Conservation (phyloP, 106 monocot genomes). For the Ottelia alismoides region DNA sequence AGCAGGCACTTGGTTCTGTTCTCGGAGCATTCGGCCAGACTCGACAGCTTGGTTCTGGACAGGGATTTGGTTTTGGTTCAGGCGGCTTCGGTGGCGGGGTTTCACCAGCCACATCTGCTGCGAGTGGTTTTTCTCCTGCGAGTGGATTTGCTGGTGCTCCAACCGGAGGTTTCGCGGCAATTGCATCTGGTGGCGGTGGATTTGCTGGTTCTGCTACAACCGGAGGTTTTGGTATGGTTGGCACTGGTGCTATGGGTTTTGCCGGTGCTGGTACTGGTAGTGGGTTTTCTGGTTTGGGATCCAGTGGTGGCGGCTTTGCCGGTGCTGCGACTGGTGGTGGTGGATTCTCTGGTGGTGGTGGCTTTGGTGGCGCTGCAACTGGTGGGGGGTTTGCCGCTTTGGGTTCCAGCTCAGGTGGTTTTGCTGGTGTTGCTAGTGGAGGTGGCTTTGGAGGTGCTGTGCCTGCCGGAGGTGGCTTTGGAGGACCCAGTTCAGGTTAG, state of each 20-base stretch:
- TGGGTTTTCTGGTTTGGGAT: constrained; percentile 3
- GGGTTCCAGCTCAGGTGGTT: constrained; percentile 18
- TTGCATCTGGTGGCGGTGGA: constrained; percentile 1
- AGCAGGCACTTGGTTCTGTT: constrained; percentile 81
- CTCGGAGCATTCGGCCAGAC: constrained; percentile 88
- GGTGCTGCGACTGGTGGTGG: constrained; percentile 27
- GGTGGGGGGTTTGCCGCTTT: constrained; percentile 52
- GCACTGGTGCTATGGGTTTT: too few species aligned
- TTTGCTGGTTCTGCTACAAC: too few species aligned
- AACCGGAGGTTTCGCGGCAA: constrained; percentile 14
- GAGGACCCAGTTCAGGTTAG: constrained; percentile 22
- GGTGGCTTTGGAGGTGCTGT: constrained; percentile 14
- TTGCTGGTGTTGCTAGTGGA: constrained; percentile 12
- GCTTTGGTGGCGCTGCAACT: constrained; percentile 27
- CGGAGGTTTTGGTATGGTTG: too few species aligned
- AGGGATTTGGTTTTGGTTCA: constrained; percentile 21
- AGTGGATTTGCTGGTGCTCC: constrained; percentile 18
- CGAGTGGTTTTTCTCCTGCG: not conserved
- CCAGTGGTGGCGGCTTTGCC: constrained; percentile 31
- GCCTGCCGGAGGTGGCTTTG: constrained; percentile 31
- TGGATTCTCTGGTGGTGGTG: constrained; percentile 19
- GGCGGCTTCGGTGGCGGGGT: constrained; percentile 20
- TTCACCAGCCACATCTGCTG: not conserved
- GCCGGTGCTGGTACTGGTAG: not conserved
- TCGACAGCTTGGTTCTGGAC: constrained; percentile 50